Conservation (phyloP, 495 filamentous ascomycete genomes). For the Annulohypoxylon moriforme region DNA sequence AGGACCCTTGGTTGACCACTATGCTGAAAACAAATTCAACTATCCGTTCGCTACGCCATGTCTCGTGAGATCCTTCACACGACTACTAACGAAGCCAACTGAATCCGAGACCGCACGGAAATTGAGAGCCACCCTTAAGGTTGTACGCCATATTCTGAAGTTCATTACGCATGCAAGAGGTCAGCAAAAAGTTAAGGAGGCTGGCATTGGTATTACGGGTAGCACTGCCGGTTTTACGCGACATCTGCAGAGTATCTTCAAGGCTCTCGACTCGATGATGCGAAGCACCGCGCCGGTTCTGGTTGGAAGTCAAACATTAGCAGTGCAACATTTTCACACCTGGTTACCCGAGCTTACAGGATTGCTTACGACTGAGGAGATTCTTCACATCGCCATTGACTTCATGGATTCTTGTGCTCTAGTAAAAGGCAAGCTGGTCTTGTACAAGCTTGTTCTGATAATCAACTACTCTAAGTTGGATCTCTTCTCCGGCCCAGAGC, state of each 20-base stretch:
- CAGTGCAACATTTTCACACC: slow-evolving; percentile 95
- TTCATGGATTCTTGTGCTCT: slow-evolving; percentile 91
- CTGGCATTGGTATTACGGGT: slow-evolving; percentile 86
- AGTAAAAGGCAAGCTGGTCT: slow-evolving; percentile 91
- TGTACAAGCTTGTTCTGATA: slow-evolving; percentile 93
- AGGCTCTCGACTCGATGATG: slow-evolving; percentile 88
- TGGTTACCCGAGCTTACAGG: slow-evolving; percentile 91
- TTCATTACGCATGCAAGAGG: slow-evolving; percentile 92
- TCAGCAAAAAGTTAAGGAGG: slow-evolving; percentile 89
- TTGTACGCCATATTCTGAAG: slow-evolving; percentile 89
- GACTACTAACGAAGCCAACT: slow-evolving; percentile 80
- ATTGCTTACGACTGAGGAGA: slow-evolving; percentile 82
- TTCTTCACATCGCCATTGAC: slow-evolving; percentile 88
- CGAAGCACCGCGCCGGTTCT: slow-evolving; percentile 82
- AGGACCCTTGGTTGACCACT: slow-evolving; percentile 87
- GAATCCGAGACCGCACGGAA: slow-evolving; percentile 84
- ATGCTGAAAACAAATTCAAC: slow-evolving; percentile 89
- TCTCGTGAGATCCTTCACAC: slow-evolving; percentile 84
- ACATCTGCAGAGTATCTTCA: slow-evolving; percentile 88
- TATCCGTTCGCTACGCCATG: slow-evolving; percentile 95
- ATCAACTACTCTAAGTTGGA: slow-evolving; percentile 85
- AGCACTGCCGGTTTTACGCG: slow-evolving; percentile 80
- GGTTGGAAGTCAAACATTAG: slow-evolving; percentile 92
- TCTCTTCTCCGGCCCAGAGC: slow-evolving; percentile 80
- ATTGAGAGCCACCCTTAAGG: slow-evolving; percentile 93